Evolutionary conservation across 1,139 yeast species (phyloP).

Genomic region (Geotrichum siamense): DNA sequence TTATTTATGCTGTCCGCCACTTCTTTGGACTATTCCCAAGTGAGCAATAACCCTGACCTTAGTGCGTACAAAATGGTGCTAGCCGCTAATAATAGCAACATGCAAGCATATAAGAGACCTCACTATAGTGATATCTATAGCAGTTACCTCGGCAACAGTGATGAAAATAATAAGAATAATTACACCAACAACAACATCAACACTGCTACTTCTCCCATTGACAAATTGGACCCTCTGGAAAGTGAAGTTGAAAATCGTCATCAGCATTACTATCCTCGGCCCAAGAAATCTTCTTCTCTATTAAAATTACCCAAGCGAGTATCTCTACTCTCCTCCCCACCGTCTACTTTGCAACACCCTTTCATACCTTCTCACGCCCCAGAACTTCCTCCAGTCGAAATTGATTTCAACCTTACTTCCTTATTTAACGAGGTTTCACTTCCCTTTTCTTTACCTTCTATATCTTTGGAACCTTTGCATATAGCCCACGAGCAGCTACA

Average conservation of each 20-base stretch:
- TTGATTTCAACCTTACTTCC: constrained; percentile 3
- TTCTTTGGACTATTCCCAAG: too few relatives aligned
- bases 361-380: constrained; percentile 3
- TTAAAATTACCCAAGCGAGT: constrained; percentile 10
- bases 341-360: constrained; percentile 4
- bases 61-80: too few relatives aligned
- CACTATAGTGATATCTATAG: background rate
- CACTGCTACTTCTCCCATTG: background rate
- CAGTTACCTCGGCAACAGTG: background rate
- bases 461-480: too few relatives aligned
- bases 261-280: background rate
- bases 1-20: too few relatives aligned
- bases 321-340: background rate
- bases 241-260: background rate
- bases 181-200: too few relatives aligned
- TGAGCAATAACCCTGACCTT: too few relatives aligned
- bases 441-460: constrained; percentile 1
- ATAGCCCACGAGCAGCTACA: too few relatives aligned
- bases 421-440: constrained; percentile 10
- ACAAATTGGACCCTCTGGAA: background rate
- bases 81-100: too few relatives aligned
- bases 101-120: background rate
- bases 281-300: constrained; percentile 6
- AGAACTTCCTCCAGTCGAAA: constrained; percentile 13
- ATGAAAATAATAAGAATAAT: too few relatives aligned